Evolutionary conservation across 2,329 filamentous ascomycete species (phyloP).

Genomic region (Alternaria sp.): DNA sequence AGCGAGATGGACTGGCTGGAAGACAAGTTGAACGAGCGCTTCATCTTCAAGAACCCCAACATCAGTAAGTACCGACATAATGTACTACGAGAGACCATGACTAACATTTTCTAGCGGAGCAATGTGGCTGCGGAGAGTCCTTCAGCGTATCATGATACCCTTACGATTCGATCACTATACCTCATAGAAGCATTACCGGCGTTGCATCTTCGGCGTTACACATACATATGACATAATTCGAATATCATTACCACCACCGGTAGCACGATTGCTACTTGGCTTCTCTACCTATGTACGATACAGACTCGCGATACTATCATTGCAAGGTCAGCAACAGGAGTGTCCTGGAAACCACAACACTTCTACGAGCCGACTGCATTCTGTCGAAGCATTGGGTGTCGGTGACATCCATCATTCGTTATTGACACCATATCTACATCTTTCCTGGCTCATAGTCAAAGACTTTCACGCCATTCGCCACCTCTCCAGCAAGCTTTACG

Average conservation of each 20-base stretch:
- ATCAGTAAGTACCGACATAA: slow-evolving; percentile 76
- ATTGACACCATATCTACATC: slow-evolving; percentile 45
- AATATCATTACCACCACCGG: slow-evolving; percentile 16
- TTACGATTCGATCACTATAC: slow-evolving; percentile 14
- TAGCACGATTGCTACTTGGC: not conserved
- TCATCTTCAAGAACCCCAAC: slow-evolving; percentile 96
- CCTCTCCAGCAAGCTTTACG: slow-evolving; percentile 55
- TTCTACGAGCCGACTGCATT: not conserved
- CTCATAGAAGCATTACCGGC: slow-evolving; percentile 36
- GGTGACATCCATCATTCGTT: not conserved
- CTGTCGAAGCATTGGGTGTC: not conserved
- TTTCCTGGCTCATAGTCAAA: slow-evolving; percentile 66
- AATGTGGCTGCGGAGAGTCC: slow-evolving; percentile 95
- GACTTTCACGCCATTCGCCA: slow-evolving; percentile 63
- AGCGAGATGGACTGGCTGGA: slow-evolving; percentile 99
- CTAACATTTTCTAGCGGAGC: slow-evolving; percentile 72
- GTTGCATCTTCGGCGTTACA: slow-evolving; percentile 12
- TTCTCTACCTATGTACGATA: not conserved
- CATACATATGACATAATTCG: not conserved
- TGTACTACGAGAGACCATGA: not conserved
- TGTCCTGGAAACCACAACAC: not conserved
- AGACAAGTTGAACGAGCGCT: slow-evolving; percentile 89
- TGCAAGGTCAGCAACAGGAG: not conserved
- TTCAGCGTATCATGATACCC: slow-evolving; percentile 66
- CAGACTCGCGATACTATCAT: not conserved